Evolutionary conservation across 2,329 filamentous ascomycete genomes (phyloP), one percentile per base, ranked within the genome.

Genomic region (Aphanoascus verrucosus): DNA sequence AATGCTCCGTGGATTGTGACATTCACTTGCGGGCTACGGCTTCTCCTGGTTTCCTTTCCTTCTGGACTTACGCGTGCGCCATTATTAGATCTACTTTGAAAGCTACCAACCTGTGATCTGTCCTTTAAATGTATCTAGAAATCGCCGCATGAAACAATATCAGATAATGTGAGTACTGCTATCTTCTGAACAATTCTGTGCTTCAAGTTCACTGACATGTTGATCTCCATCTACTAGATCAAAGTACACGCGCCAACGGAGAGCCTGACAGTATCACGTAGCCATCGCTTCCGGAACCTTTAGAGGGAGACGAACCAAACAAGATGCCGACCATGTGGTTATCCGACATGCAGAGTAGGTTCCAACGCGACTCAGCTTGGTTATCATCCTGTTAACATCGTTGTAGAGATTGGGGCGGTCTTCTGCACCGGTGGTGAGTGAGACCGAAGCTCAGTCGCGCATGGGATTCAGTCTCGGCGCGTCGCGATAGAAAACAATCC

Each of bases 391-490:
- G 38, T 7, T 45, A 8, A 23, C 14, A 19, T 3, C 19, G 19
- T 20, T 42, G 5, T 20, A 42, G 93, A 98, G 73, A 86, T 97
- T 65, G 93, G 93, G 63, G 90, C 96, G 58, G 88, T 90, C 68
- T 98, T 98, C 77, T 97, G 93, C 79, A 93, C 88, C 66, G 91
- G 89, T 66, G 91, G 90, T 95, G 84, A 62, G 86, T 85, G 70
- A 54, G 51, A 56, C 7, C 23, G 7, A 28, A 3, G 23, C 23
- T 28, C 23, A 28, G 7, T 28, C 23, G 23, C 23, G 3, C 23
- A 28, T 28, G 15, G 35, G 7, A 35, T 17, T 4, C n/a, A 19
- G 14, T 20, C 8, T 41, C 38, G n/a, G 28, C 14, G 40, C 43
- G 43, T 23, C 17, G 41, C 15, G 7, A 6, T 17, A 35, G 3